Conservation (phyloP, 2,329 filamentous ascomycete genomes). For the Apiospora phragmitis region DNA sequence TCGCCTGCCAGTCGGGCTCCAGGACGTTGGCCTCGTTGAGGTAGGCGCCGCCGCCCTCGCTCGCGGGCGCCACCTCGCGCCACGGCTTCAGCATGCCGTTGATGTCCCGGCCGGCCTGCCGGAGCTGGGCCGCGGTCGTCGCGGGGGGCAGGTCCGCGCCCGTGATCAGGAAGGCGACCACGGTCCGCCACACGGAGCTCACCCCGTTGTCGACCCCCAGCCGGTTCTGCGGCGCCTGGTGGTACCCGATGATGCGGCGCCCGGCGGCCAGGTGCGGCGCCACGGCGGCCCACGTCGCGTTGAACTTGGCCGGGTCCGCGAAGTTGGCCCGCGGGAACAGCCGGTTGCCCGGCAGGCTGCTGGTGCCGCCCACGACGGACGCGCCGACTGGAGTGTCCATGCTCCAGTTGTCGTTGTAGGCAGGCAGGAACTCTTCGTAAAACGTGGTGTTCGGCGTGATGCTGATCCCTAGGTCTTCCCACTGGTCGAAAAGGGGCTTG, state of each 20-base stretch:
- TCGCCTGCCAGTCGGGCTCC: constrained; percentile 31
- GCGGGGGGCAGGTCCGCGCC: constrained; percentile 19
- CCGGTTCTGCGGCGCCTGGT: constrained; percentile 25
- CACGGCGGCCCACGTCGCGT: constrained; percentile 33
- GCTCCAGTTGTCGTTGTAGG: constrained; percentile 42
- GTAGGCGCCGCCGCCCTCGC: constrained; percentile 28
- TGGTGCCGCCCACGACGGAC: constrained; percentile 28
- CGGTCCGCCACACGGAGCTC: constrained; percentile 38
- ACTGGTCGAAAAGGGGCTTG: constrained; percentile 30
- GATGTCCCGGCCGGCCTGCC: constrained; percentile 25
- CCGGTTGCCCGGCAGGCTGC: constrained; percentile 34
- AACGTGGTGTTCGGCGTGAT: constrained; percentile 27
- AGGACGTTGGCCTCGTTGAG: constrained; percentile 41
- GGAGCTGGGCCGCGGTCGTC: constrained; percentile 20
- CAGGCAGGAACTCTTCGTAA: constrained; percentile 36
- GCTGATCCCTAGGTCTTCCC: constrained; percentile 27
- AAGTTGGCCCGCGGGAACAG: constrained; percentile 42
- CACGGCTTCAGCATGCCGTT: constrained; percentile 27
- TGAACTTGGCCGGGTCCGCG: constrained; percentile 31
- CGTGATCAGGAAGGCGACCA: constrained; percentile 25
- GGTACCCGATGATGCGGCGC: constrained; percentile 30
- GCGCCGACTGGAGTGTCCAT: constrained; percentile 31
- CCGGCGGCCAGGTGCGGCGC: constrained; percentile 32
- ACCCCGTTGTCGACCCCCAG: constrained; percentile 36
- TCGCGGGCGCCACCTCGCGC: constrained; percentile 20